Evolutionary conservation across 345 rosid genomes (phyloP).

Genomic region (Citrus reticulata): DNA sequence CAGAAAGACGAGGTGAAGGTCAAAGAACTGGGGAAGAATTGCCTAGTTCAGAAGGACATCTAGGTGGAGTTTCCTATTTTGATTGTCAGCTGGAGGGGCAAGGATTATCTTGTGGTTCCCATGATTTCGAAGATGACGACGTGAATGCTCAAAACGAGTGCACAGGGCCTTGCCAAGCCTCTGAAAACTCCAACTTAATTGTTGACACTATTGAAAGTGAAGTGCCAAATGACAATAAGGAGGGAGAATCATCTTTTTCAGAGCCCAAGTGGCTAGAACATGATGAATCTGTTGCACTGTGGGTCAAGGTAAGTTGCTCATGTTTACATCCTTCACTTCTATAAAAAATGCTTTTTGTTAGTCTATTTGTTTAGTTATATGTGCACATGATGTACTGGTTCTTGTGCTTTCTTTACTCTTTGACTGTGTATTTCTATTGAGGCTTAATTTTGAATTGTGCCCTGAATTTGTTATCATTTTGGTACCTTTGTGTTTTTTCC

Average conservation of each 20-base stretch:
- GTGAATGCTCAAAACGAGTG: constrained; percentile 33
- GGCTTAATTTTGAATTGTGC: not conserved
- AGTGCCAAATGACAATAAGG: constrained; percentile 40
- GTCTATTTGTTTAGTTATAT: not conserved
- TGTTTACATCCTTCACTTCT: constrained; percentile 4
- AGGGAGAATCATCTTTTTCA: constrained; percentile 49
- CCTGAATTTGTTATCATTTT: constrained; percentile 15
- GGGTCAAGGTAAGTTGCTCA: constrained; percentile 83
- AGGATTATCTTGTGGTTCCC: constrained; percentile 40
- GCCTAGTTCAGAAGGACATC: constrained; percentile 32
- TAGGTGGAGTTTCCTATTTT: constrained; percentile 39
- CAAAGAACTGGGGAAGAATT: constrained; percentile 32
- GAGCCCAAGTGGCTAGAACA: constrained; percentile 79
- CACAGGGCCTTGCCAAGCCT: constrained; percentile 31
- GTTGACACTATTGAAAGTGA: constrained; percentile 52
- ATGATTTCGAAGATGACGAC: constrained; percentile 52
- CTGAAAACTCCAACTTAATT: constrained; percentile 39
- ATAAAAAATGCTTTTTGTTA: not conserved
- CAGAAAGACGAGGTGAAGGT: constrained; percentile 28
- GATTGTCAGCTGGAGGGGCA: constrained; percentile 43
- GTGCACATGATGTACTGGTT: not conserved
- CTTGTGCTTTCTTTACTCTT: not conserved
- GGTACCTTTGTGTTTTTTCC: constrained; percentile 18
- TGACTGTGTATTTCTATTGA: not conserved
- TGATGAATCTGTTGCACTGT: constrained; percentile 83